These are phyloP conservation scores for Aspergillus tanneri DNA, from an alignment of 2,329 filamentous ascomycete species.

Conservation along the genomic window DNA sequence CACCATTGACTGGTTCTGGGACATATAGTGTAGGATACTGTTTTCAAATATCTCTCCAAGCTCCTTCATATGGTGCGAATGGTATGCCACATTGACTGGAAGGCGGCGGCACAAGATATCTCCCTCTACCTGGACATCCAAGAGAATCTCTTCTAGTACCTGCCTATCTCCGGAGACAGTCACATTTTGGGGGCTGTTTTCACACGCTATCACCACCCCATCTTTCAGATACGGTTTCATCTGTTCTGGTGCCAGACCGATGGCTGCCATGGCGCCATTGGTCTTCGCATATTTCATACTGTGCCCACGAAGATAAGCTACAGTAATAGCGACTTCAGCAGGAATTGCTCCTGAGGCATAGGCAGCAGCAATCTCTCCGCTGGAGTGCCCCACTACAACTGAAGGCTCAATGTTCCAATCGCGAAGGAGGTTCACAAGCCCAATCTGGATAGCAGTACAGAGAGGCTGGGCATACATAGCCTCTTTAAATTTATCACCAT, in stretches of 20 bases:
- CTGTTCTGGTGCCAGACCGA: conserved; percentile 14
- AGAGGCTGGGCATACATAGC: conserved; percentile 9
- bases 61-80: conserved; percentile 8
- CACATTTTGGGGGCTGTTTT: conserved; percentile 39
- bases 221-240: conserved; percentile 8
- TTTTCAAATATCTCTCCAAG: background rate
- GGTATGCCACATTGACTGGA: conserved; percentile 17
- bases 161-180: conserved; percentile 16
- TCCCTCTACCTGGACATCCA: background rate
- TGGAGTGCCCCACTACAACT: conserved; percentile 31
- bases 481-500: conserved; percentile 5
- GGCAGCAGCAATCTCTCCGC: conserved; percentile 32
- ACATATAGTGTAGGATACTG: background rate
- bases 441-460: conserved; percentile 31
- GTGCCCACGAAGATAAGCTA: conserved; percentile 7
- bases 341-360: conserved; percentile 8
- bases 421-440: conserved; percentile 29
- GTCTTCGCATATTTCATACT: background rate
- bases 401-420: conserved; percentile 24
- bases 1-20: background rate
- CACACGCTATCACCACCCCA: conserved; percentile 33
- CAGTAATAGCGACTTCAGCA: conserved; percentile 5
- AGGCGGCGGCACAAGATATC: conserved; percentile 11
- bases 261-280: conserved; percentile 23
- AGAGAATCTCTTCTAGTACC: conserved; percentile 6